Percentiles rank a stretch among this genome's conserved stretches.
phyloP scores from a whole-genome alignment of 371 early-diverging fungal genomes.

The Mucor ambiguus region DNA sequence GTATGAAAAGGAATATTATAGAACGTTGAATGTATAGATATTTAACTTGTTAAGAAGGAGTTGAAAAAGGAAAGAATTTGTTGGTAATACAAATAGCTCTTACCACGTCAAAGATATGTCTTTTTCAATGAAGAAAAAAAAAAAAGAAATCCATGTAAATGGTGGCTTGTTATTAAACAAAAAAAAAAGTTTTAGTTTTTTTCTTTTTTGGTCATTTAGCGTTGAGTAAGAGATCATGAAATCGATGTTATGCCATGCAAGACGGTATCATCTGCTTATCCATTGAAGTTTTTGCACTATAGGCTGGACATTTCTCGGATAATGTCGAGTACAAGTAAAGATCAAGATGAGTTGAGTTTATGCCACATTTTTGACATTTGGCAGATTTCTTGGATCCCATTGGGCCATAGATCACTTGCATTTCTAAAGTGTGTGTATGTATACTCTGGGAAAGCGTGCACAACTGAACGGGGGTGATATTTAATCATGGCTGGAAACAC shows the following conservation, averaged over 20 bases:
- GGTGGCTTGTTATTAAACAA: slow-evolving; percentile 12
- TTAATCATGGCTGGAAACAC: neutral
- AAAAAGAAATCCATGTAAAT: neutral
- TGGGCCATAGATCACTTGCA: neutral
- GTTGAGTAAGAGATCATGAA: neutral
- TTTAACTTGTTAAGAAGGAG: slow-evolving; percentile 23
- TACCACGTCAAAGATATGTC: slow-evolving; percentile 23
- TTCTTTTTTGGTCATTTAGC: neutral
- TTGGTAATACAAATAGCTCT: slow-evolving; percentile 18
- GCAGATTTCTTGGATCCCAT: neutral
- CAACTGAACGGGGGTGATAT: neutral
- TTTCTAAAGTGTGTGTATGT: neutral
- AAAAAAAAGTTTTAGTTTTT: slow-evolving; percentile 12
- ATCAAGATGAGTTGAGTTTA: neutral
- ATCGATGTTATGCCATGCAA: neutral
- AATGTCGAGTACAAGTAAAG: neutral
- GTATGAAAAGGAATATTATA: slow-evolving; percentile 10
- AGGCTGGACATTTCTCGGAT: neutral
- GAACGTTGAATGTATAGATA: slow-evolving; percentile 8
- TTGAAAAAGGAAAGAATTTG: slow-evolving; percentile 18
- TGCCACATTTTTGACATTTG: slow-evolving; percentile 3
- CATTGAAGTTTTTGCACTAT: neutral
- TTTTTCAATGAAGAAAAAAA: slow-evolving; percentile 1
- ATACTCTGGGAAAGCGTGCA: neutral
- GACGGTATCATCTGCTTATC: neutral